A percentile compares a stretch with the other conserved stretches of the same genome.
phyloP scores from a whole-genome alignment of 345 rosid species.

The Trapa bicornis region DNA sequence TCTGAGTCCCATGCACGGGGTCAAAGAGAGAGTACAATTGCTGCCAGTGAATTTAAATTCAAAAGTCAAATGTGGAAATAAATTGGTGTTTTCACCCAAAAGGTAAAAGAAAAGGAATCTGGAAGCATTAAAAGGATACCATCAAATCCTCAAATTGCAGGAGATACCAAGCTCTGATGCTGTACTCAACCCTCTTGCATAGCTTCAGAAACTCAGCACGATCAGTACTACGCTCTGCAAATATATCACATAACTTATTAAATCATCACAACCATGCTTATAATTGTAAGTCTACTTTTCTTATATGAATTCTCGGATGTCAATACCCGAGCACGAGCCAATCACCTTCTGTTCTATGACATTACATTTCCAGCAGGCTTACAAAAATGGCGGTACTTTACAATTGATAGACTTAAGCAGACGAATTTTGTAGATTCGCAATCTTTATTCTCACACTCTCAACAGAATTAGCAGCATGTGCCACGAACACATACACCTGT shows the following conservation, averaged over 20 bases:
- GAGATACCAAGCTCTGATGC: constrained; percentile 92
- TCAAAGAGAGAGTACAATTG: constrained; percentile 90
- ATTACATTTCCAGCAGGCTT: no score
- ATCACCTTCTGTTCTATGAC: no score
- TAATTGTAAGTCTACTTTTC: no score
- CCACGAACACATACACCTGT: no score
- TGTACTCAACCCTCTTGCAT: constrained; percentile 88
- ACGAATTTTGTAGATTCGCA: no score
- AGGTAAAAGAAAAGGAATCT: neutral
- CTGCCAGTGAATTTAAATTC: constrained; percentile 27
- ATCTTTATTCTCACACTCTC: no score
- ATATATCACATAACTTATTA: neutral
- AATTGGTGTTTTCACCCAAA: neutral
- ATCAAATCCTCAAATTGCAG: constrained; percentile 90
- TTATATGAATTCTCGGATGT: no score
- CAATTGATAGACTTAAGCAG: no score
- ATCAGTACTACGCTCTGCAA: constrained; percentile 57
- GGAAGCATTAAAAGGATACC: constrained; percentile 24
- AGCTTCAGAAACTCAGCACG: constrained; percentile 75
- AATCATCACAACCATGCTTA: neutral
- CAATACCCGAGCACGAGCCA: no score
- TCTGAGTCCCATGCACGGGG: constrained; percentile 64
- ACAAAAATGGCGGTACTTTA: no score
- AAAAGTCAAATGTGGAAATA: neutral
- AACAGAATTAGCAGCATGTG: no score